phyloP scores from a whole-genome alignment of 208 protist species.

The Leishmania mexicana region DNA sequence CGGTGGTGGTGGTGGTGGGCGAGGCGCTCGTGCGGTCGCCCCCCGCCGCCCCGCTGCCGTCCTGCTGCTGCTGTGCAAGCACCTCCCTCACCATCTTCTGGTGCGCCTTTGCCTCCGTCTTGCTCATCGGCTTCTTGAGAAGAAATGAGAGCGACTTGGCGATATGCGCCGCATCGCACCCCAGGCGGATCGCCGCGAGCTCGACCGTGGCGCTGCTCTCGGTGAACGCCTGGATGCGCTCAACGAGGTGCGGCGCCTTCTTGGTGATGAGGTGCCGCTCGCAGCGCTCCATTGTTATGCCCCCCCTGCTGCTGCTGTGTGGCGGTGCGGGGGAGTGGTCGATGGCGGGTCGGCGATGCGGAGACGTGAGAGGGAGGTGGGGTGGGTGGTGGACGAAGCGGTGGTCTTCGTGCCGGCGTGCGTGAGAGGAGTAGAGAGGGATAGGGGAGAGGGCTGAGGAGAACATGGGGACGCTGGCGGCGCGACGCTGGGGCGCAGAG shows the following conservation, averaged over 20 bases:
- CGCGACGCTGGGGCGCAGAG: background rate
- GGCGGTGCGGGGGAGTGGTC: background rate
- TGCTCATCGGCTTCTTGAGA: slow-evolving; percentile 35
- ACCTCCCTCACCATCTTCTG: slow-evolving; percentile 23
- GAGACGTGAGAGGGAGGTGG: background rate
- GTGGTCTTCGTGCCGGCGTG: background rate
- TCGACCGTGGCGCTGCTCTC: slow-evolving; percentile 60
- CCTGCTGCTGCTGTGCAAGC: slow-evolving; percentile 12
- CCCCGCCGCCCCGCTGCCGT: slow-evolving; percentile 3
- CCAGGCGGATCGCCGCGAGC: slow-evolving; percentile 46
- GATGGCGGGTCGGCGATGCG: background rate
- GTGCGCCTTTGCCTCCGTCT: slow-evolving; percentile 28
- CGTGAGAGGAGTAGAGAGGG: background rate
- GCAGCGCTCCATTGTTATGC: slow-evolving; percentile 36
- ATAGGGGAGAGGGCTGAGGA: background rate
- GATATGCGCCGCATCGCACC: slow-evolving; percentile 55
- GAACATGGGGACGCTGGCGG: background rate
- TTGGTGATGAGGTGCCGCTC: slow-evolving; percentile 33
- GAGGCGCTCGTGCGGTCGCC: slow-evolving; percentile 13
- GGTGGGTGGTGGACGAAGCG: background rate
- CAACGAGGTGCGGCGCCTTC: slow-evolving; percentile 35
- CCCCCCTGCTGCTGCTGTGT: background rate
- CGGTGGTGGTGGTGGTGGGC: slow-evolving; percentile 4
- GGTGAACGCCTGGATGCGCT: slow-evolving; percentile 50
- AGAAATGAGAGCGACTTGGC: slow-evolving; percentile 63